A percentile compares a stretch with the other conserved stretches of the same genome.
Evolutionary conservation across 2,329 filamentous ascomycete species (phyloP).

Genomic region (Thielaviopsis populi): DNA sequence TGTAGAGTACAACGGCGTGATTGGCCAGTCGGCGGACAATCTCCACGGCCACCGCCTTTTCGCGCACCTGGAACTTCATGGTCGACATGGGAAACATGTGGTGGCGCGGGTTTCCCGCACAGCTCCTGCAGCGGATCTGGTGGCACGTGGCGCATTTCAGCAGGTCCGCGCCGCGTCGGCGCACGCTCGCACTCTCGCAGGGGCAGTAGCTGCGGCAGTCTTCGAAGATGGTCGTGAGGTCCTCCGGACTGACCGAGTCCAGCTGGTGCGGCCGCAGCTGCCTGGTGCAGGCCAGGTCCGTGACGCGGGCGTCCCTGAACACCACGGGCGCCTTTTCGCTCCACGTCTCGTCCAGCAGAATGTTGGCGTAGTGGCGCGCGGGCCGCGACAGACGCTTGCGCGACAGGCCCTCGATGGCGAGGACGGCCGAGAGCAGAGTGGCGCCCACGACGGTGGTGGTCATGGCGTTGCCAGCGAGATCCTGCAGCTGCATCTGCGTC

Average conservation of each 20-base stretch:
- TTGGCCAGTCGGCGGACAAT: constrained; percentile 10
- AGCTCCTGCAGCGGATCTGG: constrained; percentile 26
- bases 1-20: constrained; percentile 1
- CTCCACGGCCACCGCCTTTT: neutral
- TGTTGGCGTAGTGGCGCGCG: constrained; percentile 8
- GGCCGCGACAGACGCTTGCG: neutral
- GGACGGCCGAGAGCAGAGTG: constrained; percentile 44
- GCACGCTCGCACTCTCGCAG: constrained; percentile 23
- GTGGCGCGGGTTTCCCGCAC: constrained; percentile 28
- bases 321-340: neutral
- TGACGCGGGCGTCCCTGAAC: neutral
- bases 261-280: neutral
- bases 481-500: constrained; percentile 44
- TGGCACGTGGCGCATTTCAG: constrained; percentile 24
- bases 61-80: neutral
- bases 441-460: constrained; percentile 54
- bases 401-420: constrained; percentile 21
- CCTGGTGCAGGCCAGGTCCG: neutral
- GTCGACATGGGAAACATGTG: constrained; percentile 17
- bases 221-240: neutral
- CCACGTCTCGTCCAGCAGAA: neutral
- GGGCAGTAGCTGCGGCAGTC: constrained; percentile 22
- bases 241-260: neutral
- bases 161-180: constrained; percentile 21
- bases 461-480: constrained; percentile 71